Conservation (phyloP, 1,139 yeast species). For the Candida frijolesensis region DNA sequence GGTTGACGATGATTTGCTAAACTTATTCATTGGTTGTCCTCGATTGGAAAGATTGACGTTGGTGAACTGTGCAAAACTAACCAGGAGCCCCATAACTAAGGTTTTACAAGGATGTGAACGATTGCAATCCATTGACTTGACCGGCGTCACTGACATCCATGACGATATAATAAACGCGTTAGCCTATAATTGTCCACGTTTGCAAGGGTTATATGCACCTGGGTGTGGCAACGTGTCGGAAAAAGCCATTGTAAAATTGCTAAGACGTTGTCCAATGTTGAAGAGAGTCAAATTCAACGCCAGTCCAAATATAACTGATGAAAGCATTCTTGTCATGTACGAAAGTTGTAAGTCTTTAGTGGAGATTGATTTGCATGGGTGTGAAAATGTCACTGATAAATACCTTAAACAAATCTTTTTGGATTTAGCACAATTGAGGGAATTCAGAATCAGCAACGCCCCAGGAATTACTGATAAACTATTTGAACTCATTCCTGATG, state of each 20-base stretch:
- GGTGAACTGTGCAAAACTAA: slow-evolving; percentile 72
- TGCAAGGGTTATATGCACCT: slow-evolving; percentile 91
- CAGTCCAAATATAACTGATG: slow-evolving; percentile 68
- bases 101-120: slow-evolving; percentile 67
- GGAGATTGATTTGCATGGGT: slow-evolving; percentile 86
- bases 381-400: slow-evolving; percentile 70
- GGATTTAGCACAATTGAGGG: slow-evolving; percentile 71
- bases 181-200: slow-evolving; percentile 68
- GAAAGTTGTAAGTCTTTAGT: slow-evolving; percentile 75
- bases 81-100: slow-evolving; percentile 61
- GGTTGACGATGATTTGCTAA: slow-evolving; percentile 63
- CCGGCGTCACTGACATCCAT: slow-evolving; percentile 71
- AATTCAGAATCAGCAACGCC: slow-evolving; percentile 79
- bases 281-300: slow-evolving; percentile 83
- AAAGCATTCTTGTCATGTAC: slow-evolving; percentile 64
- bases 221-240: slow-evolving; percentile 75
- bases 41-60: slow-evolving; percentile 84
- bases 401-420: slow-evolving; percentile 64
- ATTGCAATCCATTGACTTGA: slow-evolving; percentile 84
- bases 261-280: slow-evolving; percentile 68
- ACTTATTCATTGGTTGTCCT: slow-evolving; percentile 64
- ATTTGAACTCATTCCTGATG: slow-evolving; percentile 49
- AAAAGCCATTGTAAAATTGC: slow-evolving; percentile 60
- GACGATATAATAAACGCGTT: slow-evolving; percentile 74
- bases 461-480: slow-evolving; percentile 68